phyloP scores from a whole-genome alignment of 148 eudicot species.

The Fagopyrum homotropicum region DNA sequence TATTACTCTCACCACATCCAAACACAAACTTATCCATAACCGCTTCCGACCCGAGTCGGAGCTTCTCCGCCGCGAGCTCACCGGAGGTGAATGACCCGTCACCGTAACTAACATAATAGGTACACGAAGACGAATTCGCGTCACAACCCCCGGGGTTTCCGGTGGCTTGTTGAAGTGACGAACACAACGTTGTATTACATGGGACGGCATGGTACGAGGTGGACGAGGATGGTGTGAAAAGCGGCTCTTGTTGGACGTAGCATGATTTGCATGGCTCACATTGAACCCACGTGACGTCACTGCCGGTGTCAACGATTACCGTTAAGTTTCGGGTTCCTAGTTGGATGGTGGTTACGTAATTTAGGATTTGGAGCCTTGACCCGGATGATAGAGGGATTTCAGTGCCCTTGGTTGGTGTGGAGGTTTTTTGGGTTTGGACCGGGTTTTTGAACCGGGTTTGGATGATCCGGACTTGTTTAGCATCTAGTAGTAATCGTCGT shows the following conservation, averaged over 20 bases:
- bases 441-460: slow-evolving; percentile 39
- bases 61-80: slow-evolving; percentile 61
- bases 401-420: slow-evolving; percentile 30
- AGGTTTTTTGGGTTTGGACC: neutral
- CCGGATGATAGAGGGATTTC: slow-evolving; percentile 62
- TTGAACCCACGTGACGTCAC: slow-evolving; percentile 84
- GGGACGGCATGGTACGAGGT: slow-evolving; percentile 38
- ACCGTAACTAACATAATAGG: slow-evolving; percentile 84
- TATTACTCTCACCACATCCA: slow-evolving; percentile 59
- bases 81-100: slow-evolving; percentile 93
- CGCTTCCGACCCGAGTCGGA: slow-evolving; percentile 35
- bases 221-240: slow-evolving; percentile 51
- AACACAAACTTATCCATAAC: slow-evolving; percentile 37
- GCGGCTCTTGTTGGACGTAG: slow-evolving; percentile 59
- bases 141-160: slow-evolving; percentile 10
- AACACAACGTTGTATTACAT: slow-evolving; percentile 43
- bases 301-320: slow-evolving; percentile 78
- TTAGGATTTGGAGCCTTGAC: slow-evolving; percentile 56
- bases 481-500: slow-evolving; percentile 37
- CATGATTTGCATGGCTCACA: slow-evolving; percentile 74
- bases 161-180: slow-evolving; percentile 62
- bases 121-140: slow-evolving; percentile 30
- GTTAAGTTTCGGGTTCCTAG: slow-evolving; percentile 60
- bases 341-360: slow-evolving; percentile 59
- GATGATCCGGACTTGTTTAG: slow-evolving; percentile 40